phyloP scores from a whole-genome alignment of 257 asterid genomes.

The Mentha longifolia region DNA sequence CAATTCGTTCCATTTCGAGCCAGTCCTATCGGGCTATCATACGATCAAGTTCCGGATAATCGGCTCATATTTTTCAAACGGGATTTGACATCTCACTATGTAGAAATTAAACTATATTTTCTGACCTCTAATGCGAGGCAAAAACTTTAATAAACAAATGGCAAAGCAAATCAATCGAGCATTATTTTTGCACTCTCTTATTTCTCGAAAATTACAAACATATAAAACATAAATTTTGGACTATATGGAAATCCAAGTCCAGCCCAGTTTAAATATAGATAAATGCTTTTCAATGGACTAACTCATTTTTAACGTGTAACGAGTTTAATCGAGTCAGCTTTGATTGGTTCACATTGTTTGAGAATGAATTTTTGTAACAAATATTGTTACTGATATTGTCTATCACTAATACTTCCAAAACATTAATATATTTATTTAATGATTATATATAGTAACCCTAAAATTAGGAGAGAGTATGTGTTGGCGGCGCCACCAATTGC shows the following conservation, averaged over 20 bases:
- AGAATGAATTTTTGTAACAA: background rate
- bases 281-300: background rate
- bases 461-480: too few species aligned
- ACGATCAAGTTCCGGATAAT: too few species aligned
- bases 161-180: background rate
- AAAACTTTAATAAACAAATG: background rate
- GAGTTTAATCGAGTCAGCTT: conserved; percentile 30
- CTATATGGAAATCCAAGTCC: conserved; percentile 5
- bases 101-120: too few species aligned
- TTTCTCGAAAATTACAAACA: conserved; percentile 16
- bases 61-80: too few species aligned
- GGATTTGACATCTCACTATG: too few species aligned
- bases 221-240: conserved; percentile 16
- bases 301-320: conserved; percentile 2
- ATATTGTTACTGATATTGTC: background rate
- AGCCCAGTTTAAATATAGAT: background rate
- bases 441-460: too few species aligned
- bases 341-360: conserved; percentile 18
- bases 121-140: too few species aligned
- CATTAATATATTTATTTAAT: background rate
- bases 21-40: too few species aligned
- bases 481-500: background rate
- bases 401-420: background rate
- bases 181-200: background rate
- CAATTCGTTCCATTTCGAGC: too few species aligned